These are phyloP conservation scores for Boletus barrowsii DNA, from an alignment of 768 basidiomycete genomes.

Conservation along the genomic window DNA sequence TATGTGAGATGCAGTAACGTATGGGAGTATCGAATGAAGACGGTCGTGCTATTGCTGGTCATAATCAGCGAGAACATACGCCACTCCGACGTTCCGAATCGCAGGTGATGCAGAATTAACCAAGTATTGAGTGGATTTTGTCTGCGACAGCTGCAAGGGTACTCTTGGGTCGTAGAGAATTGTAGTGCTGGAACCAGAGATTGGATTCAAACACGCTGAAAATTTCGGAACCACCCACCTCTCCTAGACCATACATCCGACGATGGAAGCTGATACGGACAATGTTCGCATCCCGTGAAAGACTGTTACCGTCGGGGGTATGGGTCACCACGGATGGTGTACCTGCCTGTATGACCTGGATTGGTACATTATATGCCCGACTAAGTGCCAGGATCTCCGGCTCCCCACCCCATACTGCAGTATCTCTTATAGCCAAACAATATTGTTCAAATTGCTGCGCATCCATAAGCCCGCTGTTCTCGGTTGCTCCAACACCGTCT, in stretches of 20 bases:
- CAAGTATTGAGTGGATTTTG: conserved; percentile 30
- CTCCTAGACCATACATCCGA: conserved; percentile 92
- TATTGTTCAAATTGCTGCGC: conserved; percentile 65
- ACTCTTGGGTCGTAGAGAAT: conserved; percentile 68
- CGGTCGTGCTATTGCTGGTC: neutral
- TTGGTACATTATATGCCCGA: conserved; percentile 75
- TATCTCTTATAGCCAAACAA: conserved; percentile 73
- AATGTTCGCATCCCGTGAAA: conserved; percentile 35
- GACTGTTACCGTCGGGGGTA: conserved; percentile 45
- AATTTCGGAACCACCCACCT: conserved; percentile 51
- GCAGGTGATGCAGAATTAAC: conserved; percentile 11
- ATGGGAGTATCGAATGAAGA: neutral
- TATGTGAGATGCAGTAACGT: no score
- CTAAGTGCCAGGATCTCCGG: conserved; percentile 93
- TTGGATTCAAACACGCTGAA: conserved; percentile 1
- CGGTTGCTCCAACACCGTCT: conserved; percentile 59
- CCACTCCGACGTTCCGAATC: neutral
- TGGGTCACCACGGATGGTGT: conserved; percentile 84
- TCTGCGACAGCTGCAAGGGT: conserved; percentile 27
- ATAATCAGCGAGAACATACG: neutral
- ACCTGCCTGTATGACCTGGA: conserved; percentile 87
- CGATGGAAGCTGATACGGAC: conserved; percentile 89
- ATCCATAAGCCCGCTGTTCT: conserved; percentile 67
- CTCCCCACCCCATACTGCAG: conserved; percentile 96
- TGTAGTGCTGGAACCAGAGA: conserved; percentile 65